These are phyloP conservation scores for Ophiostoma piceae DNA, from an alignment of 2,329 filamentous ascomycete genomes.

Conservation along the genomic window DNA sequence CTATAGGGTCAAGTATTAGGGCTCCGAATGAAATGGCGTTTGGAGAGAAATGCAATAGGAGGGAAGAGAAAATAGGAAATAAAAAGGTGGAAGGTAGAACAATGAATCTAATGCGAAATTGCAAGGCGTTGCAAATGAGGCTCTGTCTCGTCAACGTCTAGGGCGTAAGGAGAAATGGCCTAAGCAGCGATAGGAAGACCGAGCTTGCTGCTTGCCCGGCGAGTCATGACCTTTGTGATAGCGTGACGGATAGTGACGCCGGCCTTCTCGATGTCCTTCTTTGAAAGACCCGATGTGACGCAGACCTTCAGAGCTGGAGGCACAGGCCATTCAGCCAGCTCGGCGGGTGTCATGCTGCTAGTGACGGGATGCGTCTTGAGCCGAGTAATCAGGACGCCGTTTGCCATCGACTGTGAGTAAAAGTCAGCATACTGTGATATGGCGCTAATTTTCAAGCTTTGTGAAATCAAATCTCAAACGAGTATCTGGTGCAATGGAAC, in stretches of 20 bases:
- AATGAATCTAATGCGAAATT: neutral
- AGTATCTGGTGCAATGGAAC: conserved; percentile 30
- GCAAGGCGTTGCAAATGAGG: neutral
- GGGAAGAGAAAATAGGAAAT: neutral
- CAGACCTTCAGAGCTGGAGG: conserved; percentile 86
- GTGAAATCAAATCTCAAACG: neutral
- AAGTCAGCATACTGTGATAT: conserved; percentile 6
- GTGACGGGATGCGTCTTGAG: conserved; percentile 72
- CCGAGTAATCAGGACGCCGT: conserved; percentile 83
- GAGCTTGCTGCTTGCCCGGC: conserved; percentile 41
- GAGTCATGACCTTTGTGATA: conserved; percentile 82
- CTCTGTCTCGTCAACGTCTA: neutral
- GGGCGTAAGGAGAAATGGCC: neutral
- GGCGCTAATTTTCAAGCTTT: neutral
- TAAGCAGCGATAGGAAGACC: conserved; percentile 25
- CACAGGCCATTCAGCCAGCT: conserved; percentile 62
- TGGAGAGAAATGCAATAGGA: neutral
- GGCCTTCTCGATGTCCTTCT: conserved; percentile 94
- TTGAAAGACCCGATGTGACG: conserved; percentile 77
- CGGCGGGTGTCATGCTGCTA: conserved; percentile 58
- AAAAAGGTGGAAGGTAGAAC: neutral
- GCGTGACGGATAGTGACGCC: conserved; percentile 83
- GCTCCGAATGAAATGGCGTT: neutral
- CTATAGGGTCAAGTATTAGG: neutral
- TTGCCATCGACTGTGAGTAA: conserved; percentile 62